phyloP scores from a whole-genome alignment of 768 basidiomycete species.

The Galerina sulciceps region DNA sequence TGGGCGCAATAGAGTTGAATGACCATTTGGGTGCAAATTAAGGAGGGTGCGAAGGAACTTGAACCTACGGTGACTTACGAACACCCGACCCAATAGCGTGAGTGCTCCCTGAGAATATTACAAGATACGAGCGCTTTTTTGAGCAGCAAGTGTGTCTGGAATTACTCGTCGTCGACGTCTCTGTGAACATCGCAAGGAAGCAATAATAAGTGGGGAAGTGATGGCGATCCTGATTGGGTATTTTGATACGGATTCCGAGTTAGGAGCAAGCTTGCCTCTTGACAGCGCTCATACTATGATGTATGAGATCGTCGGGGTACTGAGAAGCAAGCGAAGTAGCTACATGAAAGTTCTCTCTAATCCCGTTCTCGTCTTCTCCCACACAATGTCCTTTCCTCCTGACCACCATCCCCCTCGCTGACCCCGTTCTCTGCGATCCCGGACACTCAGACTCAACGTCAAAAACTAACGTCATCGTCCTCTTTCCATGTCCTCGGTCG shows the following conservation, averaged over 20 bases:
- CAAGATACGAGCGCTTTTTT: conserved; percentile 1
- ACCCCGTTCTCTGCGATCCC: background rate
- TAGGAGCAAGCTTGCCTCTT: conserved; percentile 16
- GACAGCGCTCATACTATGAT: conserved; percentile 23
- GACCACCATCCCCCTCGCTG: conserved; percentile 11
- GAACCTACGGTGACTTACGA: too few species aligned
- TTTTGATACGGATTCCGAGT: background rate
- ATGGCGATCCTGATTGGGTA: conserved; percentile 23
- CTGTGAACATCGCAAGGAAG: background rate
- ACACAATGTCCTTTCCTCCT: conserved; percentile 9
- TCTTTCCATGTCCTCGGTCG: conserved; percentile 16
- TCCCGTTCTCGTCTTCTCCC: conserved; percentile 13
- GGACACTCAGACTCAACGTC: conserved; percentile 1
- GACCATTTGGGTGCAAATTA: too few species aligned
- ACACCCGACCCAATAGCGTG: too few species aligned
- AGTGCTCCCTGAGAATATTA: too few species aligned
- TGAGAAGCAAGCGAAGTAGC: conserved; percentile 25
- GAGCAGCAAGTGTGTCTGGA: too few species aligned
- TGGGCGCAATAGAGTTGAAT: conserved; percentile 1
- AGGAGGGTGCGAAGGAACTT: too few species aligned
- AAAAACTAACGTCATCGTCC: conserved; percentile 8
- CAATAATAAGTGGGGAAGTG: conserved; percentile 9
- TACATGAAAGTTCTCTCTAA: conserved; percentile 22
- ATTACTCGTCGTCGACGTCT: too few species aligned
- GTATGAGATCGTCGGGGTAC: conserved; percentile 31